These are phyloP conservation scores for Hansenula lynferdii DNA, from an alignment of 1,139 yeast species.

Conservation along the genomic window DNA sequence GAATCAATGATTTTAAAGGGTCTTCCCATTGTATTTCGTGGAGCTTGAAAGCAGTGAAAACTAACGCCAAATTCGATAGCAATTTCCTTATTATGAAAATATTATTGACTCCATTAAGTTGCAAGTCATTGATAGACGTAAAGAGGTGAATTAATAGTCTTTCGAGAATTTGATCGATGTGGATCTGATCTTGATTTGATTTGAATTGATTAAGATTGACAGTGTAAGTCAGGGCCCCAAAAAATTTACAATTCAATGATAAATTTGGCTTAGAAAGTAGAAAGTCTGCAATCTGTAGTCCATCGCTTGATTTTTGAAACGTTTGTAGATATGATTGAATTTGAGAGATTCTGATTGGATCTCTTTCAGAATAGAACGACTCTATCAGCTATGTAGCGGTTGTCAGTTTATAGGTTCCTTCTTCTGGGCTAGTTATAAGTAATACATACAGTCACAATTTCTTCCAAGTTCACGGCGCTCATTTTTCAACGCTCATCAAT, in stretches of 20 bases:
- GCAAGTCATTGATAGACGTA: constrained; percentile 7
- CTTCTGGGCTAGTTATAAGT: no score
- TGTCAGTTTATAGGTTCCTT: no score
- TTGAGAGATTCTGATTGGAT: constrained; percentile 30
- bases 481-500: not conserved
- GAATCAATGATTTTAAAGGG: constrained; percentile 32
- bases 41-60: constrained; percentile 36
- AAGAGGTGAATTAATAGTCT: constrained; percentile 19
- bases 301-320: constrained; percentile 49
- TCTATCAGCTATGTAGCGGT: constrained; percentile 19
- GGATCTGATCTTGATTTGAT: constrained; percentile 7
- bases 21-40: constrained; percentile 32
- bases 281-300: constrained; percentile 44
- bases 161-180: constrained; percentile 18
- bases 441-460: not conserved
- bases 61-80: constrained; percentile 49
- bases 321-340: constrained; percentile 49
- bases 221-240: constrained; percentile 70
- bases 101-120: constrained; percentile 9
- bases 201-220: constrained; percentile 39
- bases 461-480: not conserved
- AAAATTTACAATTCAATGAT: constrained; percentile 52
- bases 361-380: constrained; percentile 16
- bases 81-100: constrained; percentile 37
- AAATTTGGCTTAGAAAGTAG: constrained; percentile 32